Percentiles rank a stretch among this genome's conserved stretches.
These are phyloP conservation scores for Fusarium anthophilum DNA, from an alignment of 2,329 filamentous ascomycete genomes.

Conservation along the genomic window DNA sequence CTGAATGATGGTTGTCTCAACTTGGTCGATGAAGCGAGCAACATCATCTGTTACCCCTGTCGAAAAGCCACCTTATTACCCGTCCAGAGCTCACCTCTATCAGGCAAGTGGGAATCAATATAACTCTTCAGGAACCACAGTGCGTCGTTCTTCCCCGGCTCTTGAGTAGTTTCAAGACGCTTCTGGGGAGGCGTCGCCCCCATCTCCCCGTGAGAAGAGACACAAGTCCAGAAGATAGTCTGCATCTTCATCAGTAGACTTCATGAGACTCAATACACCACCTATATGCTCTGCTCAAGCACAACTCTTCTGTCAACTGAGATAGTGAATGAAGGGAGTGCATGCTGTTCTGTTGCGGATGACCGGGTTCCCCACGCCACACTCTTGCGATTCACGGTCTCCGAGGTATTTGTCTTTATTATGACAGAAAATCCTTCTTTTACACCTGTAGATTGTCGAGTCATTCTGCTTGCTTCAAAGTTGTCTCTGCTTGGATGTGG, in stretches of 20 bases:
- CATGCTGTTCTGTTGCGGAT: not conserved
- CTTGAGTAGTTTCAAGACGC: not conserved
- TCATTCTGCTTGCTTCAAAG: not conserved
- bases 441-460: not conserved
- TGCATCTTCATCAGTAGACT: not conserved
- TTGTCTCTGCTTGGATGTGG: not conserved
- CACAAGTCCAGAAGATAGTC: not conserved
- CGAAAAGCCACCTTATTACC: not conserved
- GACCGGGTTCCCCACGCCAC: fast-evolving
- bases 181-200: not conserved
- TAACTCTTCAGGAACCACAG: fast-evolving
- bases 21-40: not conserved
- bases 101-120: not conserved
- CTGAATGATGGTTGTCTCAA: not conserved
- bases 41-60: not conserved
- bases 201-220: not conserved
- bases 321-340: not conserved
- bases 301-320: not conserved
- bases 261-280: not conserved
- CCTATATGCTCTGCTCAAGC: not conserved
- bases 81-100: not conserved
- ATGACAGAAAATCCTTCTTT: fast-evolving
- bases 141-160: not conserved
- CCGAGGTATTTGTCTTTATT: not conserved
- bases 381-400: fast-evolving